phyloP scores from a whole-genome alignment of 208 protist genomes.

The Leishmania amazonensis region DNA sequence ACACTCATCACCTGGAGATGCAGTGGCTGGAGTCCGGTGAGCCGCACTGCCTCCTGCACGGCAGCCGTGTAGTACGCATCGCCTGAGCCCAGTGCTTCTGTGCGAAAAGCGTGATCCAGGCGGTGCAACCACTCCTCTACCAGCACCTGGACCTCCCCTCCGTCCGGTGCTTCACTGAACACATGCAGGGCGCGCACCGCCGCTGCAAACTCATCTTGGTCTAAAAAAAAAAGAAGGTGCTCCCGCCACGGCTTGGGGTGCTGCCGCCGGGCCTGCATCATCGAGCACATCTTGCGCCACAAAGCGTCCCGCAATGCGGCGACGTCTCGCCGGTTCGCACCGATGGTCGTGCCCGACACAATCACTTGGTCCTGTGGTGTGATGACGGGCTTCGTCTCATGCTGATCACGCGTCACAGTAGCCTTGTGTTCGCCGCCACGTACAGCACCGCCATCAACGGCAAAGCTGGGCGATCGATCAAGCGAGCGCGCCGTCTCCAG shows the following conservation, averaged over 20 bases:
- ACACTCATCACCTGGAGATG: constrained; percentile 54
- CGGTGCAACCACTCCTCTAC: constrained; percentile 57
- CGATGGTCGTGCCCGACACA: not conserved
- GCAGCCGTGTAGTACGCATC: constrained; percentile 58
- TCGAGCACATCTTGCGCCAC: constrained; percentile 33
- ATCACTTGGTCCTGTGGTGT: constrained; percentile 22
- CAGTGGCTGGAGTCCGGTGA: constrained; percentile 54
- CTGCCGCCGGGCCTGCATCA: constrained; percentile 25
- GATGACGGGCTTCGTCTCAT: not conserved
- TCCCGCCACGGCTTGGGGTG: constrained; percentile 20
- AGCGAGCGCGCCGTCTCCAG: constrained; percentile 20
- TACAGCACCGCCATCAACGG: constrained; percentile 1
- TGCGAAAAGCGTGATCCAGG: constrained; percentile 38
- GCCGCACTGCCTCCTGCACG: constrained; percentile 43
- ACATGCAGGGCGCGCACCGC: constrained; percentile 27
- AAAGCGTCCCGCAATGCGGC: constrained; percentile 7
- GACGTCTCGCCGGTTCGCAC: not conserved
- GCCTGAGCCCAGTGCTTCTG: constrained; percentile 36
- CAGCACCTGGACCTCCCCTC: constrained; percentile 40
- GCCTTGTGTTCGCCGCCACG: not conserved
- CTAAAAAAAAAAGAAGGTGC: constrained; percentile 58
- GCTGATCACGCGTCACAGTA: not conserved
- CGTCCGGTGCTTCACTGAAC: constrained; percentile 29
- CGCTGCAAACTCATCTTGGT: constrained; percentile 33
- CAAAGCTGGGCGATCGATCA: constrained; percentile 25